phyloP scores from a whole-genome alignment of 352 stramenopile species.

The Aphanomyces invadans region DNA sequence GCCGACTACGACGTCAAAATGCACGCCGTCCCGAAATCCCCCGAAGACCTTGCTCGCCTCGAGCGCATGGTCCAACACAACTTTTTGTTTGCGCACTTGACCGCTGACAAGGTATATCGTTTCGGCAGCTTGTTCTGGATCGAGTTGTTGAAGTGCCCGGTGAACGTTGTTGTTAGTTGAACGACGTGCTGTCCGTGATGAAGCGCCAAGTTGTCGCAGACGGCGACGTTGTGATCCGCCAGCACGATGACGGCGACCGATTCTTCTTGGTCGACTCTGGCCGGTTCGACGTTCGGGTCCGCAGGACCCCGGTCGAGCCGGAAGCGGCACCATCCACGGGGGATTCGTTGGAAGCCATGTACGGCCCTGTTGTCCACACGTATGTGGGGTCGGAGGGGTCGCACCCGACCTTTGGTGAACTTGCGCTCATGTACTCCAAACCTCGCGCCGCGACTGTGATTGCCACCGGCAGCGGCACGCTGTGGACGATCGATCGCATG shows the following conservation, averaged over 20 bases:
- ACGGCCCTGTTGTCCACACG: constrained; percentile 60
- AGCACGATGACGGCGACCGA: constrained; percentile 87
- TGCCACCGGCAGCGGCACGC: constrained; percentile 41
- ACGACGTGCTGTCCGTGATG: constrained; percentile 84
- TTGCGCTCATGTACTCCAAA: constrained; percentile 85
- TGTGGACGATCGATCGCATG: constrained; percentile 88
- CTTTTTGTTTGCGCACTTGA: constrained; percentile 91
- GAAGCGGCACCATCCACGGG: background rate
- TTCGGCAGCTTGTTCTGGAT: background rate
- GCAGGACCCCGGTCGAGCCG: constrained; percentile 12
- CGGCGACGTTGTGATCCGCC: constrained; percentile 86
- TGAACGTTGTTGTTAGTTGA: constrained; percentile 36
- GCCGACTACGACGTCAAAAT: constrained; percentile 30
- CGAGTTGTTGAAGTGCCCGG: background rate
- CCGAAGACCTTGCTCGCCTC: constrained; percentile 77
- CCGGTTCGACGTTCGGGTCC: constrained; percentile 67
- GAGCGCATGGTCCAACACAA: constrained; percentile 84
- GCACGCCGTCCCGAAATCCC: constrained; percentile 45
- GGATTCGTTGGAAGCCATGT: constrained; percentile 28
- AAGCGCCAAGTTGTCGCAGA: constrained; percentile 70
- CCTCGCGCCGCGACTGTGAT: constrained; percentile 69
- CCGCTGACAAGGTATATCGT: constrained; percentile 79
- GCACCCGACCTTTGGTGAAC: constrained; percentile 78
- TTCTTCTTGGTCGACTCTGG: constrained; percentile 90
- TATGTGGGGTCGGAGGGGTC: constrained; percentile 53